Evolutionary conservation across 78 protist species (phyloP).

Genomic region (Dictyostelium firmibasis): DNA sequence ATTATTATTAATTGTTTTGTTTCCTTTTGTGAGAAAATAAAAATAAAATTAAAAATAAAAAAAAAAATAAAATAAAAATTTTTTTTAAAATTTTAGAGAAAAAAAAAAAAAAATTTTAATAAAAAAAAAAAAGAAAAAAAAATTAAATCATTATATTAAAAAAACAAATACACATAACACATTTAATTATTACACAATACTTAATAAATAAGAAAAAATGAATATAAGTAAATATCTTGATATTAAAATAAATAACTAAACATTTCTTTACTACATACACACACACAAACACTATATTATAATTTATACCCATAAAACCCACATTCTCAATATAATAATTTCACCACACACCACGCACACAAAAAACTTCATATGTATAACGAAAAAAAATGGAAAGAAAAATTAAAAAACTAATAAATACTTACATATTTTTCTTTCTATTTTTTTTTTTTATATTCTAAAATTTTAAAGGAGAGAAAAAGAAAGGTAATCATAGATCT

Average conservation of each 20-base stretch:
- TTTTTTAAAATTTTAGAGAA: neutral
- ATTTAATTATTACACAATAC: neutral
- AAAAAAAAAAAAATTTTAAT: neutral
- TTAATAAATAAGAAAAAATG: neutral
- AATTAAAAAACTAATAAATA: too few relatives aligned
- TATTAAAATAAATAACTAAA: neutral
- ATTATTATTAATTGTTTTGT: neutral
- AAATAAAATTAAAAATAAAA: neutral
- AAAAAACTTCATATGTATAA: too few relatives aligned
- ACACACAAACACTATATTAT: neutral
- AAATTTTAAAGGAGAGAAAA: slow-evolving; percentile 10
- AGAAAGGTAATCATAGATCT: slow-evolving; percentile 66
- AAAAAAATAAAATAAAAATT: neutral
- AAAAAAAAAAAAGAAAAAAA: neutral
- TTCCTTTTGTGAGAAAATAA: neutral
- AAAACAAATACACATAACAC: neutral
- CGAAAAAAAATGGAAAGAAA: too few relatives aligned
- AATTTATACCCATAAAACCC: too few relatives aligned
- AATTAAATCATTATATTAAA: neutral
- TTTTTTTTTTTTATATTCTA: too few relatives aligned
- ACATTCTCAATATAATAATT: too few relatives aligned
- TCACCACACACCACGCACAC: too few relatives aligned
- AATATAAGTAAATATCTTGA: neutral
- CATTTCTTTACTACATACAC: neutral
- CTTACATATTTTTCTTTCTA: too few relatives aligned